Evolutionary conservation across 2,329 filamentous ascomycete species (phyloP), one percentile per base, ranked within the genome.

Genomic region (Blastomyces parvus): DNA sequence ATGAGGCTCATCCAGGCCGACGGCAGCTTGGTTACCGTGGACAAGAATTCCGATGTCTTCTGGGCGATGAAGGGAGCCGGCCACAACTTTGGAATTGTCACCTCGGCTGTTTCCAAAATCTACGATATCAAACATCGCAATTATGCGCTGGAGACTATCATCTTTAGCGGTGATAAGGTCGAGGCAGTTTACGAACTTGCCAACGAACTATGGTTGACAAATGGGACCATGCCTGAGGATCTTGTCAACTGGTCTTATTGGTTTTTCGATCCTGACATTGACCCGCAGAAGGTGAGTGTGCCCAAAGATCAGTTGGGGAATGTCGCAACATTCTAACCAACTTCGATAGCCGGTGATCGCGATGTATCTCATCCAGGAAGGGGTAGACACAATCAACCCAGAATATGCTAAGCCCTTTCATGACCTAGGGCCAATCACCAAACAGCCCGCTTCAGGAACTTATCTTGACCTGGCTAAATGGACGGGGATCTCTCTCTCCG

Each of bases 31-130:
- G 64, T 70, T 7, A 78, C 74, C 0, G 71, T 81, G 0, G 70
- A 78, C 62, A 69, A 72, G 13, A 71, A 73, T 8, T 78, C 79
- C 0, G 82, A 85, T 44, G 76, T 86, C 9, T 85, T 77, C 69
- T 86, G 83, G 83, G 83, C 76, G 0, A 76, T 86, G 66, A 75
- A 76, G 59, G 83, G 83, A 4, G 83, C 83, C 1, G 83, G 83
- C 0, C 81, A 84, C 64, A 85, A 85, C 70, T 85, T 85, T 64
- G 83, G 83, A 50, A 78, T 85, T 61, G 80, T 85, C 19, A 83
- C 80, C 1, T 77, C 77, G 0, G 71, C 80, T 11, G 78, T 75
- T 0, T 73, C 74, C 22, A 80, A 80, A 68, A 77, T 83, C 59
- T 82, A 81, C 66, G 76, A 80, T 53, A 64, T 74, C 76, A 42